Evolutionary conservation across 495 filamentous ascomycete genomes (phyloP).

Genomic region (Penicillium crystallinum): DNA sequence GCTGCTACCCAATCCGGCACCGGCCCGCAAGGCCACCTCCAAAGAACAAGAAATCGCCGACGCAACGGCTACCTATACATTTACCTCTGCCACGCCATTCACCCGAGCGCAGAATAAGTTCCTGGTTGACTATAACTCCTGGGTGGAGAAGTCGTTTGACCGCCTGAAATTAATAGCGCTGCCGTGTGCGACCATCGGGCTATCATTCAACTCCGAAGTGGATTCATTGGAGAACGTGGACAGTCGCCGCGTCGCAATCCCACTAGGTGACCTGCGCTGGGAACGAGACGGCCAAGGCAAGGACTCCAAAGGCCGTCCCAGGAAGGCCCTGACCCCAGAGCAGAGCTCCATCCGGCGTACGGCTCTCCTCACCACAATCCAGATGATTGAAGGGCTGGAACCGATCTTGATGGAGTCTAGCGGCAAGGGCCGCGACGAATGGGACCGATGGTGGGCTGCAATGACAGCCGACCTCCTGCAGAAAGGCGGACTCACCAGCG

Average conservation of each 20-base stretch:
- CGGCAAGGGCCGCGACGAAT: constrained; percentile 84
- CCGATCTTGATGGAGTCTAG: constrained; percentile 75
- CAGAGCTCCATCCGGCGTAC: constrained; percentile 73
- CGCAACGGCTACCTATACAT: constrained; percentile 70
- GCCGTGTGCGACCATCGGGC: constrained; percentile 73
- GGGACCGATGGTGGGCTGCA: constrained; percentile 83
- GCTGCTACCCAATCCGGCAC: constrained; percentile 67
- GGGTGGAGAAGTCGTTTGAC: constrained; percentile 74
- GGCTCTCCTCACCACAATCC: constrained; percentile 73
- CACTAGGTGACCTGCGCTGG: constrained; percentile 83
- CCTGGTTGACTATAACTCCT: constrained; percentile 77
- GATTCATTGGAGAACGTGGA: constrained; percentile 66
- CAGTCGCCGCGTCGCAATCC: constrained; percentile 74
- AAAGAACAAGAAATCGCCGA: constrained; percentile 59
- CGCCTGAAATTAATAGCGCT: constrained; percentile 61
- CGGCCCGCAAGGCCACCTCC: constrained; percentile 45
- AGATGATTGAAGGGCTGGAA: constrained; percentile 84
- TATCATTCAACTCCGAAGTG: constrained; percentile 75
- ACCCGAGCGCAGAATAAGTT: constrained; percentile 71
- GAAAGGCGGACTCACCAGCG: constrained; percentile 69
- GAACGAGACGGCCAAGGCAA: constrained; percentile 58
- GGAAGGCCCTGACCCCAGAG: constrained; percentile 56
- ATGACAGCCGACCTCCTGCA: constrained; percentile 82
- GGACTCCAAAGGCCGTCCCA: constrained; percentile 34
- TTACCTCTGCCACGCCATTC: constrained; percentile 79